These are phyloP conservation scores for Noccaea bulbosa DNA, from an alignment of 345 rosid genomes.

Conservation along the genomic window DNA sequence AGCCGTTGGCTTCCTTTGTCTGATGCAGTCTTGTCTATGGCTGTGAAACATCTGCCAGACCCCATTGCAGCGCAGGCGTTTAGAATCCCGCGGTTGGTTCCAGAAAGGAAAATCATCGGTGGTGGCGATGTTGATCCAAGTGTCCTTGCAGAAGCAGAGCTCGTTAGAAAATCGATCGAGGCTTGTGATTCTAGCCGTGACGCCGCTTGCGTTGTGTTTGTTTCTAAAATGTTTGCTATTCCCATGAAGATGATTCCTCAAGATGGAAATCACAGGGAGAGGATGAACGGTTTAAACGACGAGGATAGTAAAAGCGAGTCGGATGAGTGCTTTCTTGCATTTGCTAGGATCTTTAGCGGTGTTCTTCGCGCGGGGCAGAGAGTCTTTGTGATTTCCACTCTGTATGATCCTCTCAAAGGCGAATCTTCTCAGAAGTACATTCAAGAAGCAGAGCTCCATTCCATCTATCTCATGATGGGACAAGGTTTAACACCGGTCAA, in stretches of 20 bases:
- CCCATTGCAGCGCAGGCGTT: conserved; percentile 77
- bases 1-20: conserved; percentile 95
- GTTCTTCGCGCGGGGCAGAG: conserved; percentile 66
- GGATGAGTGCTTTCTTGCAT: conserved; percentile 95
- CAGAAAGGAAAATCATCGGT: conserved; percentile 61
- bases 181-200: conserved; percentile 66
- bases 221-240: conserved; percentile 93
- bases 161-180: conserved; percentile 75
- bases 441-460: conserved; percentile 85
- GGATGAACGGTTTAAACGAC: conserved; percentile 52
- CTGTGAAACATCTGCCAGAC: conserved; percentile 78
- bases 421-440: conserved; percentile 78
- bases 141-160: conserved; percentile 66
- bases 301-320: conserved; percentile 59
- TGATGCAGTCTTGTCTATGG: conserved; percentile 86
- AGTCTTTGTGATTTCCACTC: conserved; percentile 75
- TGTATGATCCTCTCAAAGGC: conserved; percentile 76
- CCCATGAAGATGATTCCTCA: conserved; percentile 80
- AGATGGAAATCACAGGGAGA: conserved; percentile 71
- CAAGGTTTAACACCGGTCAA: conserved; percentile 82
- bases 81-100: conserved; percentile 73
- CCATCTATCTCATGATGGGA: conserved; percentile 96
- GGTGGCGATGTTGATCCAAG: conserved; percentile 49
- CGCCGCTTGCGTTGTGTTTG: conserved; percentile 83
- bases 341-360: conserved; percentile 94